Conservation (phyloP, 441 rosid species). For the Melastoma candidum region DNA sequence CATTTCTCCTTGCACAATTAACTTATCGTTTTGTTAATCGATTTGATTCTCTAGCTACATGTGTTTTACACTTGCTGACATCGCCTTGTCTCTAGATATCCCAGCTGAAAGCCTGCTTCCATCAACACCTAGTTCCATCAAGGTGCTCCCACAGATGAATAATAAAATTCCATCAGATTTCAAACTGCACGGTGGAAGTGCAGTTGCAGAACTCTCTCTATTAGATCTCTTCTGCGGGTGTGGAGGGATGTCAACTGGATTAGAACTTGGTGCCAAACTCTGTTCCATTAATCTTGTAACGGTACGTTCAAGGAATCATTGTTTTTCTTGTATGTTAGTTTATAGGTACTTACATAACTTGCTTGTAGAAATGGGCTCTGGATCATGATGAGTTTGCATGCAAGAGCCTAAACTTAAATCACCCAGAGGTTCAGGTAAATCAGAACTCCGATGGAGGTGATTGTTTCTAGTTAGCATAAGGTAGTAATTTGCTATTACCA, state of each 20-base stretch:
- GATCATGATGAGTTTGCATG: slow-evolving; percentile 66
- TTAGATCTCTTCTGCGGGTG: slow-evolving; percentile 91
- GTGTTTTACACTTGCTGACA: slow-evolving; percentile 1
- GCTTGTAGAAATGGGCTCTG: slow-evolving; percentile 74
- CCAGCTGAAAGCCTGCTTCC: slow-evolving; percentile 23
- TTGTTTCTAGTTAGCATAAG: not conserved
- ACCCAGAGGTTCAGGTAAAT: slow-evolving; percentile 65
- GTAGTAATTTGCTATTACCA: slow-evolving; percentile 11
- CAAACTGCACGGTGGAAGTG: slow-evolving; percentile 21
- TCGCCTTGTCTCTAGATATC: slow-evolving; percentile 20
- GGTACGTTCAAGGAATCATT: slow-evolving; percentile 37
- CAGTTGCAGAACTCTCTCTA: slow-evolving; percentile 36
- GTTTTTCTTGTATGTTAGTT: slow-evolving; percentile 10
- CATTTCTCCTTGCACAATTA: no score
- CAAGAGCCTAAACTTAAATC: slow-evolving; percentile 75
- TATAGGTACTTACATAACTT: slow-evolving; percentile 19
- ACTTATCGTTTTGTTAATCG: slow-evolving; percentile 39
- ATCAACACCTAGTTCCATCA: slow-evolving; percentile 15
- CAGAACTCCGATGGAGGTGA: slow-evolving; percentile 4
- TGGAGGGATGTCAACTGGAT: slow-evolving; percentile 97
- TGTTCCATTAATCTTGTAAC: slow-evolving; percentile 54
- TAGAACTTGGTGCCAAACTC: slow-evolving; percentile 79
- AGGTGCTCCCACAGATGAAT: slow-evolving; percentile 19
- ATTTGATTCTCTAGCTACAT: slow-evolving; percentile 11
- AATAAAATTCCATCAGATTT: slow-evolving; percentile 14